Percentiles rank a stretch among this genome's conserved stretches.
Evolutionary conservation across 2,329 filamentous ascomycete species (phyloP).

Genomic region (Pestalotiopsis sp.): DNA sequence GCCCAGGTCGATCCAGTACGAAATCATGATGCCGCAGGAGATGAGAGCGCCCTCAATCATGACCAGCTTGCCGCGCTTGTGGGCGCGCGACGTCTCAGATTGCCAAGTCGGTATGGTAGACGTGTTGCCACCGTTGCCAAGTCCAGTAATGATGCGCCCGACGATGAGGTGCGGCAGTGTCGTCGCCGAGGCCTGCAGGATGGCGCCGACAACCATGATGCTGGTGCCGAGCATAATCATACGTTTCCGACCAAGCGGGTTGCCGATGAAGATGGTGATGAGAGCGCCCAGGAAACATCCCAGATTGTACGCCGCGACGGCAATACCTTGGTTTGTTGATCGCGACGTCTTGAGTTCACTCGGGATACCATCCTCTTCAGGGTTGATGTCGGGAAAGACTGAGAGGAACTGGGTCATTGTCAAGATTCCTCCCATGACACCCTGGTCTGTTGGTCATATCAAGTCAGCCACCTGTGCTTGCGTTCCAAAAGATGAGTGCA

Average conservation of each 20-base stretch:
- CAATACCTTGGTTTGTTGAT: constrained; percentile 55
- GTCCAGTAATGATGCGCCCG: constrained; percentile 50
- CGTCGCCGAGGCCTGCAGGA: constrained; percentile 40
- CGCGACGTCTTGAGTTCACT: constrained; percentile 39
- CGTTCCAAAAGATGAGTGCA: background rate
- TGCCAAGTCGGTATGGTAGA: constrained; percentile 62
- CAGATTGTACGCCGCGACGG: constrained; percentile 60
- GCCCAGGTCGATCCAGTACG: constrained; percentile 64
- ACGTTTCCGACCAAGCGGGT: constrained; percentile 57
- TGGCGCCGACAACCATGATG: constrained; percentile 61
- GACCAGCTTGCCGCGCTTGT: constrained; percentile 62
- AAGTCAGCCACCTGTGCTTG: background rate
- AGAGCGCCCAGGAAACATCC: constrained; percentile 58
- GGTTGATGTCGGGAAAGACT: constrained; percentile 57
- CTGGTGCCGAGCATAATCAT: constrained; percentile 60
- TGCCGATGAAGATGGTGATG: constrained; percentile 51
- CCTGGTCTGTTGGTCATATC: constrained; percentile 62
- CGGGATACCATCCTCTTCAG: constrained; percentile 35
- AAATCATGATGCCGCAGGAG: constrained; percentile 58
- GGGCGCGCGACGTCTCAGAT: constrained; percentile 58
- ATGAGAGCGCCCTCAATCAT: constrained; percentile 64
- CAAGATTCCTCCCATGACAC: constrained; percentile 76
- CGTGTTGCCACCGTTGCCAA: constrained; percentile 45
- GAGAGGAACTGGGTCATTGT: constrained; percentile 65
- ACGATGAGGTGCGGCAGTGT: constrained; percentile 57